Evolutionary conservation across 148 eudicot species (phyloP).

Genomic region (Cornus kousa): DNA sequence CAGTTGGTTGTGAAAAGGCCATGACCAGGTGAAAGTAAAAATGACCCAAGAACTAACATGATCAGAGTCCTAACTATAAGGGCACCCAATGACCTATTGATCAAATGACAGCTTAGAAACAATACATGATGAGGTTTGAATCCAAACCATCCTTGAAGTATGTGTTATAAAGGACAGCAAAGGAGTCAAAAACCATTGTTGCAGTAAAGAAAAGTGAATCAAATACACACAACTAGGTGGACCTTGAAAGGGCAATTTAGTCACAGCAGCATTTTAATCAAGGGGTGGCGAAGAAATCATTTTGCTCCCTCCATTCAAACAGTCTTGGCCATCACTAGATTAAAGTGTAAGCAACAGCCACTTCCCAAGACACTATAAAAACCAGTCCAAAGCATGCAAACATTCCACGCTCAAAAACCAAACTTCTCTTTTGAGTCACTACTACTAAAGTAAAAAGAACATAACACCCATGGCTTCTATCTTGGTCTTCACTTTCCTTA

Average conservation of each 20-base stretch:
- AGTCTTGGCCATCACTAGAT: constrained; percentile 29
- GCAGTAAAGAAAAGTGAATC: not conserved
- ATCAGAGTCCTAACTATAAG: too few species aligned
- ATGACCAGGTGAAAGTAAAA: not conserved
- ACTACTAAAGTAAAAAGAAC: not conserved
- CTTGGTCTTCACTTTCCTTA: constrained; percentile 20
- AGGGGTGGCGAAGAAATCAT: not conserved
- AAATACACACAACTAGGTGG: not conserved
- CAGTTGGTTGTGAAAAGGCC: not conserved
- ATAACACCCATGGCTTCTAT: constrained; percentile 15
- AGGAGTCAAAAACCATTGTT: too few species aligned
- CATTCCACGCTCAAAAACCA: constrained; percentile 3
- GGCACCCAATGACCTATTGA: too few species aligned
- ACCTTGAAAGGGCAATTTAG: not conserved
- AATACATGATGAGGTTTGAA: too few species aligned
- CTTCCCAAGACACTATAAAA: constrained; percentile 27
- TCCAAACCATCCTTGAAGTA: too few species aligned
- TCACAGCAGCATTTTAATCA: not conserved
- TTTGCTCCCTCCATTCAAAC: constrained; percentile 28
- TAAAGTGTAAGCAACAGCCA: constrained; percentile 55
- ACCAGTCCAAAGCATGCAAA: constrained; percentile 4
- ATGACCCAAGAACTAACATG: too few species aligned
- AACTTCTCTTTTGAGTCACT: not conserved
- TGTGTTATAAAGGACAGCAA: too few species aligned
- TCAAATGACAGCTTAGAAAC: too few species aligned